Percentiles rank a stretch among this genome's conserved stretches.
Conservation (phyloP, 192 early-diverging fungal species). For the Dissophora ornata region DNA sequence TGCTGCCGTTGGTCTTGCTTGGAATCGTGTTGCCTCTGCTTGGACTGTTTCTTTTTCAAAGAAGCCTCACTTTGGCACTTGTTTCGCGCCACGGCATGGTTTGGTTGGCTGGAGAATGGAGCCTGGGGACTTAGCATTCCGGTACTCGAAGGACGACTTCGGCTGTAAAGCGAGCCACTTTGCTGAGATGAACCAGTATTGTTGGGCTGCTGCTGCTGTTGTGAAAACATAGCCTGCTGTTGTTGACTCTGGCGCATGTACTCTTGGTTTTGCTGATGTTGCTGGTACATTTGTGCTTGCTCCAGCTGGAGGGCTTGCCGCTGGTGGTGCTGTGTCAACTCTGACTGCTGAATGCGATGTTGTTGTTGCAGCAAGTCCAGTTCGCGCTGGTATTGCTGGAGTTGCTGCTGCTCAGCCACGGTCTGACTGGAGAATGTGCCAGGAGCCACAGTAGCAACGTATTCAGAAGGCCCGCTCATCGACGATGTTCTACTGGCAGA, state of each 20-base stretch:
- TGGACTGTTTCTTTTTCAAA: constrained; percentile 15
- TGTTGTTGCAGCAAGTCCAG: constrained; percentile 33
- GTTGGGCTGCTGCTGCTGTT: background rate
- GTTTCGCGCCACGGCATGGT: constrained; percentile 10
- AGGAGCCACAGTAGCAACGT: background rate
- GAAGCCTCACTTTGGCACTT: constrained; percentile 16
- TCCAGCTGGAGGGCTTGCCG: constrained; percentile 40
- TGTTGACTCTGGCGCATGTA: constrained; percentile 16
- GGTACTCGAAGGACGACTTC: constrained; percentile 1
- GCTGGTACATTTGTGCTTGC: constrained; percentile 37
- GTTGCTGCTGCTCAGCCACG: constrained; percentile 5
- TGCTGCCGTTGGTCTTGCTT: constrained; percentile 2
- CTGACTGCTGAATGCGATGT: constrained; percentile 33
- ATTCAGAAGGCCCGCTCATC: background rate
- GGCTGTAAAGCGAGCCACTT: background rate
- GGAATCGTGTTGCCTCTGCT: constrained; percentile 9
- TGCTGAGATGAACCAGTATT: background rate
- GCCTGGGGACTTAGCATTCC: constrained; percentile 17
- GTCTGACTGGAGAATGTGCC: background rate
- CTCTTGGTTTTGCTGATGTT: constrained; percentile 31
- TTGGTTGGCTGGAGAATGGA: constrained; percentile 2
- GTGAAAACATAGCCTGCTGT: background rate
- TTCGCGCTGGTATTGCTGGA: constrained; percentile 25
- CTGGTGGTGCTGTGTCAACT: constrained; percentile 35
- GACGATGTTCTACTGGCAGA: constrained; percentile 2